Conservation (phyloP, 106 monocot species). For the Platanthera guangdongensis region DNA sequence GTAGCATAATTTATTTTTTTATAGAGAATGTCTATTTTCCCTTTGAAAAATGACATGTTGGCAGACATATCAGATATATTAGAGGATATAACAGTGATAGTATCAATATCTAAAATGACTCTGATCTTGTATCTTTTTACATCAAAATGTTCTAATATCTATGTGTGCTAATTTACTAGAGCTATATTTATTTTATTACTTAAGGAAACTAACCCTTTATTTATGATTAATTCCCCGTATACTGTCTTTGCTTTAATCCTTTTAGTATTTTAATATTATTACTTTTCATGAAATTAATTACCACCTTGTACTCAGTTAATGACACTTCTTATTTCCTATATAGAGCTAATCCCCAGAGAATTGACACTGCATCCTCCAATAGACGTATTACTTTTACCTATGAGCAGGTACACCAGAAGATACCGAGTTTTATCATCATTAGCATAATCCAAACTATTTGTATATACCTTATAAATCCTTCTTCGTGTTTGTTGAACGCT, state of each 20-base stretch:
- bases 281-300: neutral
- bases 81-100: too few species aligned
- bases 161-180: neutral
- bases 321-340: conserved; percentile 14
- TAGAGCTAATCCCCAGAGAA: conserved; percentile 93
- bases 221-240: neutral
- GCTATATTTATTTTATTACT: neutral
- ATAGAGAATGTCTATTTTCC: too few species aligned
- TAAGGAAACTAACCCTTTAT: neutral
- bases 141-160: neutral
- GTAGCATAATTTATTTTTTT: too few species aligned
- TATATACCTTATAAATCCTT: neutral
- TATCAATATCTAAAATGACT: too few species aligned
- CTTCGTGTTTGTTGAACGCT: neutral
- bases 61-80: too few species aligned
- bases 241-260: neutral
- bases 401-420: conserved; percentile 61
- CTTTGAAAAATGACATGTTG: too few species aligned
- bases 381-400: conserved; percentile 78
- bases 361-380: conserved; percentile 68
- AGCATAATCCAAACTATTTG: neutral
- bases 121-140: neutral
- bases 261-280: neutral
- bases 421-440: neutral
- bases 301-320: neutral